Percentiles rank a stretch among this genome's conserved stretches.
phyloP scores from a whole-genome alignment of 805 yeast species.

The Nakazawaea wyomingensis region DNA sequence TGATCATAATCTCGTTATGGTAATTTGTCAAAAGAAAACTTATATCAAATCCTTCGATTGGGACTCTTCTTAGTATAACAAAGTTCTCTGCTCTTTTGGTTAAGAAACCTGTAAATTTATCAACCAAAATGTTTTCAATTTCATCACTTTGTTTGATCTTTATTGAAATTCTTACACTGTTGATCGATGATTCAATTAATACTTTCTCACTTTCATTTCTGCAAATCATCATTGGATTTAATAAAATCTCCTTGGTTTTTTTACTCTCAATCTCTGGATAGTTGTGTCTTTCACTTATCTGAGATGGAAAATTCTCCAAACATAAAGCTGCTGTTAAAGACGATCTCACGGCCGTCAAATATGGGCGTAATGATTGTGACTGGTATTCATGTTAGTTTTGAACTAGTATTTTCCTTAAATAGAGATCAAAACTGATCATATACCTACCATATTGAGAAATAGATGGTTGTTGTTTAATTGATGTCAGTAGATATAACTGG shows the following conservation, averaged over 20 bases:
- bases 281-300: slow-evolving; percentile 93
- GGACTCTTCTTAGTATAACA: slow-evolving; percentile 84
- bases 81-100: slow-evolving; percentile 95
- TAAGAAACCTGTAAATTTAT: slow-evolving; percentile 88
- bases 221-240: slow-evolving; percentile 85
- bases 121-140: slow-evolving; percentile 90
- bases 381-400: too few relatives aligned
- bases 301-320: slow-evolving; percentile 90
- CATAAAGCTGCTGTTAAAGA: slow-evolving; percentile 92
- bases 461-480: too few relatives aligned
- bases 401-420: too few relatives aligned
- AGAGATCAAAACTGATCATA: too few relatives aligned
- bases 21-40: slow-evolving; percentile 89
- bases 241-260: slow-evolving; percentile 75
- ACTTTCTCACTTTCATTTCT: slow-evolving; percentile 93
- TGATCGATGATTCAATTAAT: slow-evolving; percentile 88
- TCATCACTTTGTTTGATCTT: slow-evolving; percentile 97
- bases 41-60: slow-evolving; percentile 87
- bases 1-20: slow-evolving; percentile 94
- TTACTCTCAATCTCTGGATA: slow-evolving; percentile 91
- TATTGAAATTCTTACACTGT: slow-evolving; percentile 85
- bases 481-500: too few relatives aligned
- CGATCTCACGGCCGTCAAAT: slow-evolving; percentile 86
- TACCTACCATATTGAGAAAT: too few relatives aligned
- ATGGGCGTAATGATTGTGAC: slow-evolving; percentile 98